Evolutionary conservation across 148 eudicot genomes (phyloP).

Genomic region (Vaccinium macrocarpon): DNA sequence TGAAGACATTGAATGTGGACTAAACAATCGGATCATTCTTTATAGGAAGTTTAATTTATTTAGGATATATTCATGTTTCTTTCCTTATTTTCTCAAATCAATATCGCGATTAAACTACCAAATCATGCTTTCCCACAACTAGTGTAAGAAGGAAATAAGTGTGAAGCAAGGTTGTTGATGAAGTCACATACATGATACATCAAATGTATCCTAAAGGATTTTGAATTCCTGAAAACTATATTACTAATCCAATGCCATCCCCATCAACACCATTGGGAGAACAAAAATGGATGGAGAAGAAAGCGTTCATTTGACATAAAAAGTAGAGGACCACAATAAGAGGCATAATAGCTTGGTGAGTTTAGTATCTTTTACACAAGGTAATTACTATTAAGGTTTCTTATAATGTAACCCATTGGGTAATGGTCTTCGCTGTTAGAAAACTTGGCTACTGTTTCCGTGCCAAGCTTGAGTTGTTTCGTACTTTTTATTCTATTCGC

Average conservation of each 20-base stretch:
- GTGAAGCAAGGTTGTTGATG: neutral
- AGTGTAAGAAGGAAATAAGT: neutral
- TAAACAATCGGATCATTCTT: neutral
- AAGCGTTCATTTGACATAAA: neutral
- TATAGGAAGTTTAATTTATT: constrained; percentile 5
- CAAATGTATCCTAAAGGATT: neutral
- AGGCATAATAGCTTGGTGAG: neutral
- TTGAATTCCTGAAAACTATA: neutral
- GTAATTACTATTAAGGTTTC: neutral
- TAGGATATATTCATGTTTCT: neutral
- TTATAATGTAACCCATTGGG: neutral
- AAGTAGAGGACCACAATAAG: neutral
- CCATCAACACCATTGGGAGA: neutral
- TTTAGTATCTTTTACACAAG: neutral
- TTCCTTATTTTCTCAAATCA: neutral
- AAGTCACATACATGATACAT: neutral
- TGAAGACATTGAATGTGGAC: neutral
- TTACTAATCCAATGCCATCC: neutral
- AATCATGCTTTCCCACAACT: neutral
- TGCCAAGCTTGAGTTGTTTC: neutral
- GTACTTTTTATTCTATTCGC: neutral
- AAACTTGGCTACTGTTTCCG: neutral
- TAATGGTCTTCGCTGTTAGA: neutral
- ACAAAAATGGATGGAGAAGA: neutral
- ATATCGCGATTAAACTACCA: neutral